Evolutionary conservation across 1,284 basidiomycete genomes (phyloP), one percentile per base, ranked within the genome.

Genomic region (Moniliella sp.): DNA sequence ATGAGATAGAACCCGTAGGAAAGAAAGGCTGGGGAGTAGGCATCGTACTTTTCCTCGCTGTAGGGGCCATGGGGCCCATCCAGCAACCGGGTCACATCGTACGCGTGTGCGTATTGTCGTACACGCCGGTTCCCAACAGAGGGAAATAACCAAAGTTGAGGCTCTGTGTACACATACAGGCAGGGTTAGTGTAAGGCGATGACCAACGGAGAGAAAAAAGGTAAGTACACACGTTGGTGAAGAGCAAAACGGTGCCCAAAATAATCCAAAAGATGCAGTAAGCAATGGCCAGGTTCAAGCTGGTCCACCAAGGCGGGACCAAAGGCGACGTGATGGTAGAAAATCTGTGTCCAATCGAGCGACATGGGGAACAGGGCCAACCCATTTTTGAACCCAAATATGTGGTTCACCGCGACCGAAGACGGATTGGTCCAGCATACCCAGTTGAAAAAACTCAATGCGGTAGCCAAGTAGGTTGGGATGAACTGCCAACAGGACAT

Each of bases 401-500:
- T 40, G 31, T 54, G 53, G 33, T 54, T 54, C 36, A 57, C 36
- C 5, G 38, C 34, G 5, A 50, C 42, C n/a, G n/a, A n/a, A 23
- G 8, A 4, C 16, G 34, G 34, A 9, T 28, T 30, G 28, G 31
- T 35, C 34, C 34, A 35, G 15, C 30, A 31, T 7, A 26, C 23
- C 34, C 34, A 35, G 28, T 47, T 35, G 34, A 35, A 35, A 11
- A 26, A 27, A 10, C 18, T 78, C 52, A 69, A 33, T 74, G 33
- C 26, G n/a, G 11, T 27, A 27, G 30, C 13, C 21, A 34, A 10
- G 27, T n/a, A 18, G 77, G 79, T 80, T 31, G 84, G 86, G n/a
- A 93, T 34, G 28, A 50, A 53, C 34, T 53, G 47, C 42, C 45
- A 53, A 12, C 25, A 29, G 16, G 46, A 50, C 31, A 45, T 35